phyloP scores from a whole-genome alignment of 2,329 filamentous ascomycete genomes.

The Macrophomina pseudophaseolina region DNA sequence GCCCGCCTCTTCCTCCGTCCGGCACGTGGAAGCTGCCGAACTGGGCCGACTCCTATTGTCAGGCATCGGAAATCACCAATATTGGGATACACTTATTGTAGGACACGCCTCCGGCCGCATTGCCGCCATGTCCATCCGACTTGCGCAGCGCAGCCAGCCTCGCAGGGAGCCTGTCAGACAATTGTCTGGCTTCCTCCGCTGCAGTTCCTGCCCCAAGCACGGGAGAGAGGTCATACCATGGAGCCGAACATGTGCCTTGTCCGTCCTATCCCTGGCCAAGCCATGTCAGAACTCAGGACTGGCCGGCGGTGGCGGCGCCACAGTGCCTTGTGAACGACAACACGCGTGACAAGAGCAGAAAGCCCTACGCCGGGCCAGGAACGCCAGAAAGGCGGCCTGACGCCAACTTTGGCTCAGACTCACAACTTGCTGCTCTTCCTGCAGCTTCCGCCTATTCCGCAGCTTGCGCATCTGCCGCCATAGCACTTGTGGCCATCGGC shows the following conservation, averaged over 20 bases:
- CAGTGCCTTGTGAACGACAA: neutral
- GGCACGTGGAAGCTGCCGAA: neutral
- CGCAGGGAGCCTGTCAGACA: neutral
- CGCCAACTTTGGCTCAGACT: neutral
- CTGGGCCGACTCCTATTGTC: neutral
- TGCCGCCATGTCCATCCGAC: neutral
- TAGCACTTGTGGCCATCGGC: too few relatives aligned
- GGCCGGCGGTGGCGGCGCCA: slow-evolving; percentile 3
- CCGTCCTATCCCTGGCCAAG: neutral
- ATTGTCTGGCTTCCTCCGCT: neutral
- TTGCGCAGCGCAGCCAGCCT: neutral
- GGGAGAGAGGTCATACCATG: too few relatives aligned
- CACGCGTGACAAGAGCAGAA: neutral
- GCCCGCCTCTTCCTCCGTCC: neutral
- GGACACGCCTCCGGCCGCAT: neutral
- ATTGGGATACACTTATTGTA: neutral
- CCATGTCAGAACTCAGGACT: slow-evolving; percentile 14
- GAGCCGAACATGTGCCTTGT: neutral
- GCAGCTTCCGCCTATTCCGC: neutral
- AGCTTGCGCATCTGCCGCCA: neutral
- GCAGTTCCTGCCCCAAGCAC: neutral
- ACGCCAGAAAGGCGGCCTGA: neutral
- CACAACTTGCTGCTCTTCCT: neutral
- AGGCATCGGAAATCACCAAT: neutral
- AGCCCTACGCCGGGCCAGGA: slow-evolving; percentile 1